These are phyloP conservation scores for Collybiopsis luxurians DNA, from an alignment of 768 basidiomycete genomes.

Conservation along the genomic window DNA sequence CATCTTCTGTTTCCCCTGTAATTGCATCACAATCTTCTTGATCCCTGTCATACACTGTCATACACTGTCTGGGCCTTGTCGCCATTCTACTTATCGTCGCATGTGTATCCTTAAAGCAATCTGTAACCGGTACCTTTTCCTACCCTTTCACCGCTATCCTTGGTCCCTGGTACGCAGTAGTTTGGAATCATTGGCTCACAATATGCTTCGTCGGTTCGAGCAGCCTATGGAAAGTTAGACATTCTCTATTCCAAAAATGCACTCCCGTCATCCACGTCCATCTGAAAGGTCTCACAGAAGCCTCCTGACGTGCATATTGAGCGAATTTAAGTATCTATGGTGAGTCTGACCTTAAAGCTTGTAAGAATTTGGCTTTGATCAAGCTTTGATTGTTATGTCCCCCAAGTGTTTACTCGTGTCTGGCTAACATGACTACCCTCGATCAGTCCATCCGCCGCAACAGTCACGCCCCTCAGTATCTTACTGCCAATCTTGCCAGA, in stretches of 20 bases:
- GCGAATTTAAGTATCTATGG: constrained; percentile 8
- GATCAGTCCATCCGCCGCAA: no score
- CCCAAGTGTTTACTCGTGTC: no score
- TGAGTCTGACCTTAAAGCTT: constrained; percentile 13
- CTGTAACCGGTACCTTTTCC: constrained; percentile 48
- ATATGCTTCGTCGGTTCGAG: constrained; percentile 65
- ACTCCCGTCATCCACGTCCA: constrained; percentile 78
- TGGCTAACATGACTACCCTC: constrained; percentile 73
- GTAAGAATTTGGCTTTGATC: constrained; percentile 55
- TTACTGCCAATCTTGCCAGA: constrained; percentile 55
- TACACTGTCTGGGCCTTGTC: constrained; percentile 14
- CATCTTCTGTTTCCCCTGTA: no score
- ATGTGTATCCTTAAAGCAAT: constrained; percentile 31
- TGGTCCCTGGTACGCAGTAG: constrained; percentile 77
- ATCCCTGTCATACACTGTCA: constrained; percentile 1
- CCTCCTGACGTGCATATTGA: constrained; percentile 62
- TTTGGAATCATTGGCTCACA: constrained; percentile 73
- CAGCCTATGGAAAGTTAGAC: constrained; percentile 71
- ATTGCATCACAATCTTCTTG: constrained; percentile 5
- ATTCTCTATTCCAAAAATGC: constrained; percentile 66
- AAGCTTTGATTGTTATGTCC: constrained; percentile 31
- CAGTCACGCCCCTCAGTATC: constrained; percentile 78
- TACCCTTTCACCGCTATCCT: constrained; percentile 73
- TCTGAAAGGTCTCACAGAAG: constrained; percentile 78
- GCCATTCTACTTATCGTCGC: constrained; percentile 22